A percentile compares a stretch with the other conserved stretches of the same genome.
phyloP scores from a whole-genome alignment of 257 asterid species.

The Solanum clarkiae region DNA sequence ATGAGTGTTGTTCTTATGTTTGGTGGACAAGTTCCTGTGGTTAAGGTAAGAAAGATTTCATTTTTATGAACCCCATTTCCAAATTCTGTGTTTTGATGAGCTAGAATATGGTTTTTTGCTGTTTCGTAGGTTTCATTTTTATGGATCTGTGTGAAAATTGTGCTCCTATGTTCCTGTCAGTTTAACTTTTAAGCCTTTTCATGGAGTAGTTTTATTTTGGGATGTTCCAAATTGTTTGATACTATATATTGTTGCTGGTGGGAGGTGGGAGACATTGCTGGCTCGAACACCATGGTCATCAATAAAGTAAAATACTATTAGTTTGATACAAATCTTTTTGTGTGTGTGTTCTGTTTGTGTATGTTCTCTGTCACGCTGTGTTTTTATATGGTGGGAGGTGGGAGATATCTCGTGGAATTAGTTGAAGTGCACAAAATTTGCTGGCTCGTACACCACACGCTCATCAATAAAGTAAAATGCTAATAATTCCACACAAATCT shows the following conservation, averaged over 20 bases:
- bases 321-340: background rate
- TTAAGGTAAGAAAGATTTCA: slow-evolving; percentile 39
- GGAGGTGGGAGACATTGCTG: too few species aligned
- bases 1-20: slow-evolving; percentile 78
- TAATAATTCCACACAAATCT: too few species aligned
- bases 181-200: too few species aligned
- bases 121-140: background rate
- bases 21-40: slow-evolving; percentile 76
- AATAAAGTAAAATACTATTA: too few species aligned
- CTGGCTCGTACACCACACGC: too few species aligned
- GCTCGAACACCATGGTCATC: too few species aligned
- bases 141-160: background rate
- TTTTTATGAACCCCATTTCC: background rate
- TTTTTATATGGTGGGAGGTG: background rate
- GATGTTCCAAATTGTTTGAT: background rate
- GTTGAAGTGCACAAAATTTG: too few species aligned
- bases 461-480: too few species aligned
- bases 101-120: background rate
- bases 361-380: background rate
- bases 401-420: too few species aligned
- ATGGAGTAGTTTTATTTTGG: background rate
- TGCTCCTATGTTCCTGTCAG: background rate
- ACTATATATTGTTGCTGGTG: background rate
- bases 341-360: background rate
- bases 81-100: background rate